Percentiles rank a stretch among this genome's conserved stretches.
phyloP scores from a whole-genome alignment of 768 basidiomycete species.

The Suillus subaureus region DNA sequence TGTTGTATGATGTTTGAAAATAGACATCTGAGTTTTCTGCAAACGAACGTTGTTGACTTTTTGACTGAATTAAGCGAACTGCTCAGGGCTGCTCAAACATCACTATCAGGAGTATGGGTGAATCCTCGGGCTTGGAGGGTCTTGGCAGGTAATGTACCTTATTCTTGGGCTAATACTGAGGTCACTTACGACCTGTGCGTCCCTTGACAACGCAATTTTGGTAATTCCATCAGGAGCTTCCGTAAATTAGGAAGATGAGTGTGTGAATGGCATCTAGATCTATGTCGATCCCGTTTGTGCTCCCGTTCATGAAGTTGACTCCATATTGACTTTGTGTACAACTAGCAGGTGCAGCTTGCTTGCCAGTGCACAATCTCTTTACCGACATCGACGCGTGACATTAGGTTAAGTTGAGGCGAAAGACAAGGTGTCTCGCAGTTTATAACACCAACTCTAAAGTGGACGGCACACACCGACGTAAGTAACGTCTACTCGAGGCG shows the following conservation, averaged over 20 bases:
- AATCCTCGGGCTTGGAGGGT: not conserved
- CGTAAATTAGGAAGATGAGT: constrained; percentile 4
- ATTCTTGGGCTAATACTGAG: constrained; percentile 1
- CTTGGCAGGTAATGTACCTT: constrained; percentile 8
- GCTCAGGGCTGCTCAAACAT: not conserved
- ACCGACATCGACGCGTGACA: not conserved
- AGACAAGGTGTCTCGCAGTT: not conserved
- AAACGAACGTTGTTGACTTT: not conserved
- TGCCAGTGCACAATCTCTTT: not conserved
- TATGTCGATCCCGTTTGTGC: not conserved
- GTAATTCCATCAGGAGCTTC: constrained; percentile 4
- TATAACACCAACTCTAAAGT: not conserved
- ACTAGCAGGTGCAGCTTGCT: not conserved
- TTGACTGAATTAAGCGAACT: not conserved
- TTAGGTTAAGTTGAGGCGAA: not conserved
- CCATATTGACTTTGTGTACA: not conserved
- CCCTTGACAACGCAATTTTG: not conserved
- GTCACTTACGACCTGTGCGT: not conserved
- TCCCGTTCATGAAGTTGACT: not conserved
- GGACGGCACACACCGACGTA: not conserved
- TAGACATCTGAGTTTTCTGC: not conserved
- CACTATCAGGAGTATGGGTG: not conserved
- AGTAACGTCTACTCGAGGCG: constrained; percentile 2
- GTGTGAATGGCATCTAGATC: constrained; percentile 16
- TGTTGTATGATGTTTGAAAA: not conserved